Evolutionary conservation across 2,329 filamentous ascomycete species (phyloP).

Genomic region (Fusarium pseudocircinatum): DNA sequence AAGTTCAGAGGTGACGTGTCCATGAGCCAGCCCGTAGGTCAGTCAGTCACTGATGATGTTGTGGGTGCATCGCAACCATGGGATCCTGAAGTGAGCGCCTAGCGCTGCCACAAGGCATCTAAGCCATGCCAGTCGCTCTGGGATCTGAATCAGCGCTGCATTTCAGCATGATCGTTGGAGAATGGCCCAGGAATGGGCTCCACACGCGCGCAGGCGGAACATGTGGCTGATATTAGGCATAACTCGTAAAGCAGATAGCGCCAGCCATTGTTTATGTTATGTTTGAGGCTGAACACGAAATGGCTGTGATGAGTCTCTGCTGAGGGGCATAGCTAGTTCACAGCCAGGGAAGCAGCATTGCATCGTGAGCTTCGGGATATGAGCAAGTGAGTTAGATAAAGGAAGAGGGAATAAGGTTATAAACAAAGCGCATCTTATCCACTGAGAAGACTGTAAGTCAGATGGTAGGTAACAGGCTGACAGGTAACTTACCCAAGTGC

Average conservation of each 20-base stretch:
- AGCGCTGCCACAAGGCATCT: constrained; percentile 29
- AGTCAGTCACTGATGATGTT: constrained; percentile 1
- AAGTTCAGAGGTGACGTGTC: neutral
- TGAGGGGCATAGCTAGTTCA: neutral
- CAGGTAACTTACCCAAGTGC: neutral
- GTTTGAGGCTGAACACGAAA: neutral
- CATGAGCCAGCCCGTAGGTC: neutral
- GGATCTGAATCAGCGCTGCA: constrained; percentile 15
- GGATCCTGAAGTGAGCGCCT: constrained; percentile 21
- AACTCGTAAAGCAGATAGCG: neutral
- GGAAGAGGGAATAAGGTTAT: neutral
- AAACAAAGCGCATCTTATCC: neutral
- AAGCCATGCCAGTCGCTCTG: constrained; percentile 17
- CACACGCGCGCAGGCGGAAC: constrained; percentile 14
- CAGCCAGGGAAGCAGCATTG: neutral
- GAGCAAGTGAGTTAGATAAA: constrained; percentile 4
- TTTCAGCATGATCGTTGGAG: constrained; percentile 10
- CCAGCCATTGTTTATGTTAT: neutral
- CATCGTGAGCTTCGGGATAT: neutral
- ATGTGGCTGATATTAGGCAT: constrained; percentile 27
- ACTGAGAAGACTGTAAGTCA: neutral
- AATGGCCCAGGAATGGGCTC: constrained; percentile 29
- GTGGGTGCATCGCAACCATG: constrained; percentile 1
- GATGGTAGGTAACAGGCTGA: neutral
- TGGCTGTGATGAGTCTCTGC: neutral